Evolutionary conservation across 2,329 filamentous ascomycete species (phyloP), one percentile per base, ranked within the genome.

Genomic region (Chlorencoelia australis): DNA sequence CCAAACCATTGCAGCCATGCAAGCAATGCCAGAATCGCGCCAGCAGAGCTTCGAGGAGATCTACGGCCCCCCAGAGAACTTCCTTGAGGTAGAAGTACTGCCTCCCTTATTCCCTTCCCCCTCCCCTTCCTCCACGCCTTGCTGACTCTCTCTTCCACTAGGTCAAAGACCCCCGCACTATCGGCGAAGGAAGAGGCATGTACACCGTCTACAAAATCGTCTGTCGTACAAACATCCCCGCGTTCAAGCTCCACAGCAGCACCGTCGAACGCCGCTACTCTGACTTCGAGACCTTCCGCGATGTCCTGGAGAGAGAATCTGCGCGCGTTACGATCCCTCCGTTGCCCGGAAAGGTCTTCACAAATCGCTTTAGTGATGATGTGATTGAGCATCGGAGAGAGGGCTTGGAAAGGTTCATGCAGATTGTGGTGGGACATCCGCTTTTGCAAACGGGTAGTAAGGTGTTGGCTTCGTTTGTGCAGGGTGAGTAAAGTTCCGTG

Each of bases 151-250:
- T 33, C 20, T 30, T 26, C 27, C 35, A 20, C 13, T 60, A 94
- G 87, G 86, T 96, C 52, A 82, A 82, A 59, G 91, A 91, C 60
- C 91, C 91, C 21, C 81, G 87, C 64, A 94, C 88, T 18, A 86
- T 94, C 63, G 91, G 93, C 59, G 87, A 91, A 56, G 89, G 88
- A 47, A 84, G 91, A 51, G 76, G 78, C 66, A 94, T 94, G 87
- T 96, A 96, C 69, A 98, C 91, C 37, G 91, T 93, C 64, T 98
- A 96, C 70, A 88, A 96, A 64, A 95, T 98, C 57, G 74, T 94
- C 53, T 94, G 91, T 68, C 81, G 84, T 54, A 98, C 91, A 64
- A 98, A 98, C 67, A 98, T 98, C 58, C 91, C 91, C 40, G 88
- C 91, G 52, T 98, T 98, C 74, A 96, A 96, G 68, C 78, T 95